Evolutionary conservation across 2,329 filamentous ascomycete species (phyloP).

Genomic region (Pseudogymnoascus sp.): DNA sequence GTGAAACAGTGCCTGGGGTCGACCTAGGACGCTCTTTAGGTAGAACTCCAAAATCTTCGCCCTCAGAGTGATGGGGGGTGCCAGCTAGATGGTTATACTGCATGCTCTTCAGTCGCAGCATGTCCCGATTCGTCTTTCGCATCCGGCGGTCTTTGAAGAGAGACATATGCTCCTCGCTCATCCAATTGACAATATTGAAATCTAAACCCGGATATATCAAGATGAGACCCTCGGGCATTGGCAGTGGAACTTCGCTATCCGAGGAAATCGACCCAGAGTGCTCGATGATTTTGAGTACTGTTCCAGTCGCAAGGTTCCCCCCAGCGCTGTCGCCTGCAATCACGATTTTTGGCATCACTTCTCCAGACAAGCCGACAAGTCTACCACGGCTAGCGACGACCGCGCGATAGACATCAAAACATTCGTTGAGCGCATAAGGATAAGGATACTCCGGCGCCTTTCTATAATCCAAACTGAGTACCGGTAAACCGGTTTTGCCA

Average conservation of each 20-base stretch:
- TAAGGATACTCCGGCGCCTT: constrained; percentile 83
- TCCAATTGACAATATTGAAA: constrained; percentile 98
- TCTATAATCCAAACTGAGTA: constrained; percentile 85
- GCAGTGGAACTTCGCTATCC: constrained; percentile 53
- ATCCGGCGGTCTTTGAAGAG: constrained; percentile 78
- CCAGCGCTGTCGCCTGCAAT: constrained; percentile 77
- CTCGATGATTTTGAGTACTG: constrained; percentile 85
- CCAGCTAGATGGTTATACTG: constrained; percentile 80
- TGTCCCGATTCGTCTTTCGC: constrained; percentile 68
- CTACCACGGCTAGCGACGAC: constrained; percentile 65
- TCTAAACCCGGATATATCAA: constrained; percentile 86
- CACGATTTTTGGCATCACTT: constrained; percentile 58
- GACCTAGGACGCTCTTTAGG: neutral
- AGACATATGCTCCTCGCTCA: constrained; percentile 96
- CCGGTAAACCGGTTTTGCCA: constrained; percentile 75
- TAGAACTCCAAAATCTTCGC: constrained; percentile 43
- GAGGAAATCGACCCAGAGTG: constrained; percentile 42
- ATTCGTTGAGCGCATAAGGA: constrained; percentile 79
- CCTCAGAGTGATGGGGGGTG: constrained; percentile 74
- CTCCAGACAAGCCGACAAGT: constrained; percentile 67
- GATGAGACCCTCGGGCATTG: constrained; percentile 71
- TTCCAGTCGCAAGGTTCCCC: constrained; percentile 71
- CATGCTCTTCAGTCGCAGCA: constrained; percentile 77
- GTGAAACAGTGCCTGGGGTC: neutral
- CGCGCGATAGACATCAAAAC: constrained; percentile 75